Base-by-base conservation (phyloP, 208 protist species). In the Trypanosoma brucei region DNA sequence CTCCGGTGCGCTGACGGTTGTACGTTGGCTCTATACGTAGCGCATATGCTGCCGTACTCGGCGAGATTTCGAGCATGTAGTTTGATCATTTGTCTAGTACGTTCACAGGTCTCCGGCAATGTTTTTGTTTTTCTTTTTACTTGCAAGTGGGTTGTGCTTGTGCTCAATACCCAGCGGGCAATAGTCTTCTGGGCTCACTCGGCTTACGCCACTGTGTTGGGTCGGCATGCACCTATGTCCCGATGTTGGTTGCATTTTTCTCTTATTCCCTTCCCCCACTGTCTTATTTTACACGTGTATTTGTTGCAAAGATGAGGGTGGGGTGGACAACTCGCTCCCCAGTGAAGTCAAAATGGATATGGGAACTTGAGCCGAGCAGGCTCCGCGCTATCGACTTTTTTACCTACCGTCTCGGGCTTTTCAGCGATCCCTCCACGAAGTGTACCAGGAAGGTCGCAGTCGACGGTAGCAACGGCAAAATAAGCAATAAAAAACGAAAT, bases 331-430 rank as follows among this genome's bases (percentile, higher is more conserved):
- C 30, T 31, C 38, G 14, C 39, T 62, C 40, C 2, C 11, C 1
- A 7, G 37, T 33, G 30, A 34, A 50, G 31, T 61, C 36, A 3
- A 13, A 58, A 37, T 75, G 62, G 70, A 56, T 68, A 48, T 75
- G 62, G 62, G 52, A 37, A 22, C 14, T 75, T 14, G 62, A 69
- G 51, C 30, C 56, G 3, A 54, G 45, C 13, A 55, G n/a, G 38
- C 58, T 75, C 22, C 57, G 58, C 14, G 48, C 35, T n/a, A 65
- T 75, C 48, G 70, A 75, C 49, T 69, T 75, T 53, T 57, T 69
- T 44, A 59, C 59, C 45, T 75, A 69, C 50, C 70, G 64, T 33
- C 39, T 70, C 30, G 70, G 70, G 8, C 54, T 75, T 42, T 75
- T 65, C 52, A 42, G 45, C 11, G 13, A 37, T 1, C 38, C 45